Percentiles rank a stretch among this genome's conserved stretches.
phyloP scores from a whole-genome alignment of 192 early-diverging fungal genomes.

The Podila horticola region DNA sequence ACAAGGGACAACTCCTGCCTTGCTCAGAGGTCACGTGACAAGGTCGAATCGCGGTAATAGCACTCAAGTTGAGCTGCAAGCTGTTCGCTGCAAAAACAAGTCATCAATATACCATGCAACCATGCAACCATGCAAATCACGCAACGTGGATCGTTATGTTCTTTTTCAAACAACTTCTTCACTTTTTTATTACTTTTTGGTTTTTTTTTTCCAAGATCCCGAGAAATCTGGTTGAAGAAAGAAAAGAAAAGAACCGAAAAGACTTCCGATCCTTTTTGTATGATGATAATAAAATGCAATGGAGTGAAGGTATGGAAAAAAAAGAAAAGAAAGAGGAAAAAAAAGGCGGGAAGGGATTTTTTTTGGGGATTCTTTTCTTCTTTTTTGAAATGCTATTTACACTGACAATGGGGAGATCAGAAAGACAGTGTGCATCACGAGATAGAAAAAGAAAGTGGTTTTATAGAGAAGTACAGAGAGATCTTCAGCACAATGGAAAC shows the following conservation, averaged over 20 bases:
- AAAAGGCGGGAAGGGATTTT: not conserved
- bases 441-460: slow-evolving; percentile 10
- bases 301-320: slow-evolving; percentile 13
- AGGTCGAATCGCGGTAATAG: no score
- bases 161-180: slow-evolving; percentile 18
- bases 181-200: slow-evolving; percentile 15
- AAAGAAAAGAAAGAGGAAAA: slow-evolving; percentile 3
- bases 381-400: not conserved
- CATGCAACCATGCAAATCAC: not conserved
- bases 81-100: no score
- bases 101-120: not conserved
- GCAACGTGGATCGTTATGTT: not conserved
- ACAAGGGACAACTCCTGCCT: no score
- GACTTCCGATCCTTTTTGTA: not conserved
- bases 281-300: slow-evolving; percentile 3
- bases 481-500: slow-evolving; percentile 26
- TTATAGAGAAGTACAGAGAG: slow-evolving; percentile 2
- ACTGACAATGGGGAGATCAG: slow-evolving; percentile 4
- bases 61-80: no score
- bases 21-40: no score
- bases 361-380: slow-evolving; percentile 4
- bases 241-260: slow-evolving; percentile 3
- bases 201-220: slow-evolving; percentile 26
- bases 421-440: slow-evolving; percentile 28
- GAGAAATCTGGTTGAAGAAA: slow-evolving; percentile 19